Percentiles rank a stretch among this genome's conserved stretches.
Evolutionary conservation across 2,329 filamentous ascomycete species (phyloP).

Genomic region (Thielaviopsis populi): DNA sequence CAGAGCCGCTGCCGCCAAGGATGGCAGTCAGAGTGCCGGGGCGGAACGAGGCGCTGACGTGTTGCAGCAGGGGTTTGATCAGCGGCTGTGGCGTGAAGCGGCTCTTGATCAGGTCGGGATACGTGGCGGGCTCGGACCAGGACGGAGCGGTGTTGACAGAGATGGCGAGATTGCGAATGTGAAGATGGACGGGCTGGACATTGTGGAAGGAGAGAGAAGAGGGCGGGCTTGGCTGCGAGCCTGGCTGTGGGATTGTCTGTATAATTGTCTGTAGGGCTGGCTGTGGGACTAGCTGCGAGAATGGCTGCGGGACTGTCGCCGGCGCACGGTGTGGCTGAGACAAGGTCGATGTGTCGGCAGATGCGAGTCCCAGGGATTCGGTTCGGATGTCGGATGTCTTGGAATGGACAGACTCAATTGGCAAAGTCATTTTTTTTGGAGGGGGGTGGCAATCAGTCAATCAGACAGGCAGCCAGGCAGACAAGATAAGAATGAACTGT

Average conservation of each 20-base stretch:
- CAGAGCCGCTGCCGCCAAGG: conserved; percentile 58
- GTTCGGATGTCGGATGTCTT: background rate
- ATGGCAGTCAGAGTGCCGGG: conserved; percentile 59
- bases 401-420: background rate
- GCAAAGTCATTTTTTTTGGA: background rate
- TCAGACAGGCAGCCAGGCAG: background rate
- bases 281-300: too few species aligned
- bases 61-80: conserved; percentile 42
- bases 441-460: background rate
- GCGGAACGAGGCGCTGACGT: conserved; percentile 47
- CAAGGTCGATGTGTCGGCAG: background rate
- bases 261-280: too few species aligned
- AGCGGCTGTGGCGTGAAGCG: conserved; percentile 26
- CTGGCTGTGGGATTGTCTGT: too few species aligned
- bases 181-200: conserved; percentile 41
- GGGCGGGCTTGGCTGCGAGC: too few species aligned
- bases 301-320: too few species aligned
- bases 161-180: conserved; percentile 39
- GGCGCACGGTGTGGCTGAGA: background rate
- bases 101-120: conserved; percentile 27
- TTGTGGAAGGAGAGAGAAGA: conserved; percentile 31
- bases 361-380: background rate
- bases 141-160: conserved; percentile 44
- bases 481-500: background rate
- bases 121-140: conserved; percentile 34